phyloP scores from a whole-genome alignment of 1,284 basidiomycete species.

The Irpex sp. region DNA sequence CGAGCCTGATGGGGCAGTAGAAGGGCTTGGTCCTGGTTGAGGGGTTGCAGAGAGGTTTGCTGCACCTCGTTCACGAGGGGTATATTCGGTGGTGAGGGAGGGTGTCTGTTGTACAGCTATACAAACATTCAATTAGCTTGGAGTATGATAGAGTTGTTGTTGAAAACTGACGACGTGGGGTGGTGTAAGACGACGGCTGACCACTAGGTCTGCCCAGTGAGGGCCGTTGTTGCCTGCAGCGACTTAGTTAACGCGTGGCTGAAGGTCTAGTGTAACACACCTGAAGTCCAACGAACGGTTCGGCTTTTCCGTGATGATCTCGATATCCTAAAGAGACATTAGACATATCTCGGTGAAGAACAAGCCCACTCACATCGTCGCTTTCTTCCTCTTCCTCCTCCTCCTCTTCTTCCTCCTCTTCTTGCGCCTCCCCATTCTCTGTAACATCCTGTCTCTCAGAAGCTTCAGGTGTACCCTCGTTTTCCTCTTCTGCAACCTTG shows the following conservation, averaged over 20 bases:
- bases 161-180: conserved; percentile 32
- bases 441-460: conserved; percentile 30
- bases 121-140: not conserved
- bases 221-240: conserved; percentile 19
- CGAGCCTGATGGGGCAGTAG: conserved; percentile 18
- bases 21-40: conserved; percentile 10
- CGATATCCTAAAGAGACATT: conserved; percentile 51
- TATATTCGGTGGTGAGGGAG: conserved; percentile 86
- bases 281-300: conserved; percentile 69
- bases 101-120: conserved; percentile 38
- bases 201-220: conserved; percentile 22
- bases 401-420: conserved; percentile 32
- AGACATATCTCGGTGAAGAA: not conserved
- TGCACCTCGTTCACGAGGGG: conserved; percentile 69
- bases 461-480: conserved; percentile 16
- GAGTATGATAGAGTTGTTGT: not conserved
- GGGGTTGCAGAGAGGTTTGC: conserved; percentile 23
- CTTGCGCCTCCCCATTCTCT: conserved; percentile 29
- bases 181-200: conserved; percentile 29
- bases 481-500: conserved; percentile 30
- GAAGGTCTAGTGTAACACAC: conserved; percentile 30
- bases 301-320: conserved; percentile 74
- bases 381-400: conserved; percentile 31
- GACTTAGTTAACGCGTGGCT: not conserved
- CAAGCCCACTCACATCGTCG: conserved; percentile 36